Evolutionary conservation across 805 yeast species (phyloP), one percentile per base, ranked within the genome.

Genomic region (Pichia eremophila): DNA sequence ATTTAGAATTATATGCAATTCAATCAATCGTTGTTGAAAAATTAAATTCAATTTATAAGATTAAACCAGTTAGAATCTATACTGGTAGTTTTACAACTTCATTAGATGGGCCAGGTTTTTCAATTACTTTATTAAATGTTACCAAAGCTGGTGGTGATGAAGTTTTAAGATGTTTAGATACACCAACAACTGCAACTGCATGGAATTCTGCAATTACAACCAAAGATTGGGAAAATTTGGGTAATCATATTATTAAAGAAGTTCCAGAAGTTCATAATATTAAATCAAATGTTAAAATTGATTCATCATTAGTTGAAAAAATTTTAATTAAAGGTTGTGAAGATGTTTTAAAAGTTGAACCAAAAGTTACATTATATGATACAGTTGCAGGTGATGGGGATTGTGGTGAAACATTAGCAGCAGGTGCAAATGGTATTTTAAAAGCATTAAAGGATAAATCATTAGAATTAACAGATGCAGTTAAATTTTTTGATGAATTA

Each of bases 381-480:
- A 84, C 95, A 2, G 73, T 80, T 54, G 96, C 91, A 1, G 98
- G 98, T 49, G 98, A 90, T 63, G 98, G 98, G 57, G 98, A 90
- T 62, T 90, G 97, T 67, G 98, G 98, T 39, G 93, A 87, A 57
- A 90, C 97, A 1, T 68, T 90, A 51, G 86, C 81, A 14, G 74
- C 78, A 25, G 98, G 97, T 38, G 93, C 89, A 29, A 73, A 81
- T 47, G 89, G 85, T 1, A 75, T 90, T 40, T 64, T 79, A 40
- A 67, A 72, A 11, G 77, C 79, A 19, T 66, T 87, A 42, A 67
- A 71, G 10, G 45, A 58, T 18, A 62, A 63, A 28, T 55, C 64
- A 9, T 57, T 75, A 19, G 65, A 63, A n/a, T 54, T 73, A 38
- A 43, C 57, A 17, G 83, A 77, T 53, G 80, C 77, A 5, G 79